Conservation (phyloP, 441 rosid genomes). For the Metrosideros polymorpha region DNA sequence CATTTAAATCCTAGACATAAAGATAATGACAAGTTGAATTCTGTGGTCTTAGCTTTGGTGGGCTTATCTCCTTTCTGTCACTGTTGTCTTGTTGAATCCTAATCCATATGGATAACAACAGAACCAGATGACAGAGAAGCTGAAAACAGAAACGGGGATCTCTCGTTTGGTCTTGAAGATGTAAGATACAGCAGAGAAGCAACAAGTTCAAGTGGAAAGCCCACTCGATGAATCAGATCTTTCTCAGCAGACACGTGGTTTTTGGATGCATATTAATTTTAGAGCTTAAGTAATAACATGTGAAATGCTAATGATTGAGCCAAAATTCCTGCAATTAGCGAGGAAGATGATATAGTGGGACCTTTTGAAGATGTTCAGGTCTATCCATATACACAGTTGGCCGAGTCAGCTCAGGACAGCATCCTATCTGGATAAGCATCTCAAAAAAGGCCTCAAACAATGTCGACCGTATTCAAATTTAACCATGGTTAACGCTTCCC, state of each 20-base stretch:
- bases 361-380: not conserved
- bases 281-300: not conserved
- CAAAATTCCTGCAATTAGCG: not conserved
- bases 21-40: not conserved
- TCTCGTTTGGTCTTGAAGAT: not conserved
- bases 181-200: not conserved
- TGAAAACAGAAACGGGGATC: not conserved
- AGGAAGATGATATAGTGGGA: not conserved
- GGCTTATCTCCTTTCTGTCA: not conserved
- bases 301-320: not conserved
- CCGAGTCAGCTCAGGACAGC: slow-evolving; percentile 28
- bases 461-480: not conserved
- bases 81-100: not conserved
- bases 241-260: not conserved
- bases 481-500: not conserved
- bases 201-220: not conserved
- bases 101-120: not conserved
- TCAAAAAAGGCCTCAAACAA: not conserved
- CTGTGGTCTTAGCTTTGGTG: not conserved
- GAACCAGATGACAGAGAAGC: not conserved
- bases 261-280: not conserved
- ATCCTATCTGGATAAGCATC: slow-evolving; percentile 22
- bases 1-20: not conserved
- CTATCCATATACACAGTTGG: slow-evolving; percentile 21
- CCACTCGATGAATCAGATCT: not conserved